phyloP scores from a whole-genome alignment of 2,329 filamentous ascomycete genomes.

The Fusarium papillatum region DNA sequence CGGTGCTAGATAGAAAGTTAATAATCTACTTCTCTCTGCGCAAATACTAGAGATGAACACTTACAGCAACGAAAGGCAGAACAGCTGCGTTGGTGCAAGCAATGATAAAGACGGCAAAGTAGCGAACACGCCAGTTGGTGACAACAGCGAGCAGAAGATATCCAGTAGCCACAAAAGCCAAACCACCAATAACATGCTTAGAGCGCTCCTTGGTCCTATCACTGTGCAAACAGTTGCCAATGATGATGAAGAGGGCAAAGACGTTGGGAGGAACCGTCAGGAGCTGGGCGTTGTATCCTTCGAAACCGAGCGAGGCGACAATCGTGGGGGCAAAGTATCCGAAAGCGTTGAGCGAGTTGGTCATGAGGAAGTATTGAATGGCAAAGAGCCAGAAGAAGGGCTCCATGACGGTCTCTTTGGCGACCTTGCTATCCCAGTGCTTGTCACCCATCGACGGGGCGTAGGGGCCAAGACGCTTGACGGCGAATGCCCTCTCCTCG shows the following conservation, averaged over 20 bases:
- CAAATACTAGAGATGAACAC: neutral
- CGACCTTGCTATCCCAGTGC: constrained; percentile 49
- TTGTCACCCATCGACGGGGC: constrained; percentile 51
- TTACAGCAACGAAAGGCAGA: constrained; percentile 49
- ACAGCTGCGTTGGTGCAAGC: constrained; percentile 51
- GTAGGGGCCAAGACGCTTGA: constrained; percentile 51
- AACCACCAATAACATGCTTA: constrained; percentile 46
- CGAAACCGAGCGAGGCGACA: constrained; percentile 51
- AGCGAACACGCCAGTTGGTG: constrained; percentile 45
- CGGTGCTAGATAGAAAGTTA: constrained; percentile 41
- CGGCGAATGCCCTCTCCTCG: constrained; percentile 50
- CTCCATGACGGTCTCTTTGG: constrained; percentile 48
- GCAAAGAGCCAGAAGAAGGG: constrained; percentile 52
- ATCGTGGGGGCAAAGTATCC: constrained; percentile 53
- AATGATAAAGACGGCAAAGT: constrained; percentile 49
- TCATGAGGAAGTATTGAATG: constrained; percentile 48
- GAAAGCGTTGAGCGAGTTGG: constrained; percentile 51
- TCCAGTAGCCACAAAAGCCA: constrained; percentile 45
- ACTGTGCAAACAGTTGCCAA: constrained; percentile 49
- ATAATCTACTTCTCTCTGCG: neutral
- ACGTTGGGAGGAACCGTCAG: constrained; percentile 54
- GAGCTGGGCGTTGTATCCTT: constrained; percentile 49
- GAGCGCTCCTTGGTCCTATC: constrained; percentile 49
- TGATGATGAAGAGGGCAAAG: constrained; percentile 50
- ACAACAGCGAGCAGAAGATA: constrained; percentile 49